Base-by-base conservation (phyloP, 1,284 basidiomycete genomes). In the Golubevia sp. region DNA sequence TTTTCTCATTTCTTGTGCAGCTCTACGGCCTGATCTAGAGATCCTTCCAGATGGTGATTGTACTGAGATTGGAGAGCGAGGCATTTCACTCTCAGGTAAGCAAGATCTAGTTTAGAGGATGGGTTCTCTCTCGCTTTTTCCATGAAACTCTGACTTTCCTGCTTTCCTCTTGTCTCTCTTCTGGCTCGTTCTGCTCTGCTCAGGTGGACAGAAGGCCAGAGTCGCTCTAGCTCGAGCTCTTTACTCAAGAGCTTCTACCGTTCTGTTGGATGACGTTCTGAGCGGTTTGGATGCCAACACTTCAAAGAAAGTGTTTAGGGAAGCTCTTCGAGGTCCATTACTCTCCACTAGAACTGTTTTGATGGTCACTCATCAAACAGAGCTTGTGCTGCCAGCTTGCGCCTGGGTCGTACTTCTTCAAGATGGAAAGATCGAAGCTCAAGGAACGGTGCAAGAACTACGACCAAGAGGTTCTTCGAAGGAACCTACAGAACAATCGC, bases 191-290 rank as follows among this genome's bases (percentile, higher is more conserved):
- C 58, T 18, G 13, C 20, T 52, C 67, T 58, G 81, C n/a, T 89
- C 88, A 74, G 90, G 90, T 27, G 91, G 91, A n/a, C 91, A 91
- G 51, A 52, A 91, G 82, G 91, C 91, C 7, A 86, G 90, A 21
- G 86, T 94, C 53, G 92, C 90, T 0, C 85, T 92, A 1, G 91
- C 91, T 2, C 86, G 91, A 50, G 90, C 90, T 0, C 86, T 91
- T 3, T 91, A 91, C 77, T 89, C 89, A 26, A 79, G 82, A 11
- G 88, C 90, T 0, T 84, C 87, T 13, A 87, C 90, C 51, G 76
- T 92, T 5, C 85, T 92, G 2, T 85, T 87, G 26, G 86, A 86
- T 75, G 85, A 48, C 48, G 26, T 59, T 64, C 51, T 55, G 21
- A 57, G 50, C 24, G 44, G 44, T 34, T 52, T 18, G 7, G 18